phyloP scores from a whole-genome alignment of 345 rosid species.

The Gossypium stocksii region DNA sequence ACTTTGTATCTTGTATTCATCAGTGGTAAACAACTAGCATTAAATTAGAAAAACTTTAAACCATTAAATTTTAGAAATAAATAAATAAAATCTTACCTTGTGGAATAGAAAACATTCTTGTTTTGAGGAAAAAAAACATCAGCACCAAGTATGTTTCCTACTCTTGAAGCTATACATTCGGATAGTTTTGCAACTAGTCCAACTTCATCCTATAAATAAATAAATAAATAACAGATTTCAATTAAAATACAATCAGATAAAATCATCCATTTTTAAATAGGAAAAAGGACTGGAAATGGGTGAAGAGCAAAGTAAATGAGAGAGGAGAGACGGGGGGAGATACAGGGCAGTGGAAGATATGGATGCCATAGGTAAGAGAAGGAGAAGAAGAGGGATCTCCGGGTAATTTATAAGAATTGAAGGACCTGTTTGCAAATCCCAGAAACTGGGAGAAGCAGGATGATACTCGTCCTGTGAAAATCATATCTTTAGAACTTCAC shows the following conservation, averaged over 20 bases:
- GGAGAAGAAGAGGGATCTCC: slow-evolving; percentile 47
- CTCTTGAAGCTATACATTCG: slow-evolving; percentile 86
- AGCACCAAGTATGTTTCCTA: slow-evolving; percentile 86
- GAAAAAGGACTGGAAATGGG: background rate
- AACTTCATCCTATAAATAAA: slow-evolving; percentile 50
- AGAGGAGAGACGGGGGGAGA: slow-evolving; percentile 10
- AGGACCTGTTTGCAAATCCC: slow-evolving; percentile 48
- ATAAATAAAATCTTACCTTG: slow-evolving; percentile 47
- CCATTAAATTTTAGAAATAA: background rate
- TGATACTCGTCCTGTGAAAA: slow-evolving; percentile 31
- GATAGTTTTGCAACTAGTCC: slow-evolving; percentile 85
- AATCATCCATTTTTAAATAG: background rate
- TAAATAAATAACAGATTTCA: background rate
- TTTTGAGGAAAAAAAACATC: slow-evolving; percentile 88
- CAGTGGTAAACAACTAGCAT: background rate
- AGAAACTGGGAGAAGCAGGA: slow-evolving; percentile 31
- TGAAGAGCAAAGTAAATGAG: background rate
- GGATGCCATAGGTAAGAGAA: slow-evolving; percentile 65
- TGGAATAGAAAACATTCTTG: slow-evolving; percentile 74
- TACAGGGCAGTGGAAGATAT: slow-evolving; percentile 89
- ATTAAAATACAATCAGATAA: background rate
- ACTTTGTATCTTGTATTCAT: background rate
- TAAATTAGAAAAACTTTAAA: background rate
- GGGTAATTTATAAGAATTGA: slow-evolving; percentile 35
- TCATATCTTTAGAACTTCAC: slow-evolving; percentile 23